Evolutionary conservation across 805 yeast genomes (phyloP), one percentile per base, ranked within the genome.

Genomic region (Metschnikowia cerradonensis): DNA sequence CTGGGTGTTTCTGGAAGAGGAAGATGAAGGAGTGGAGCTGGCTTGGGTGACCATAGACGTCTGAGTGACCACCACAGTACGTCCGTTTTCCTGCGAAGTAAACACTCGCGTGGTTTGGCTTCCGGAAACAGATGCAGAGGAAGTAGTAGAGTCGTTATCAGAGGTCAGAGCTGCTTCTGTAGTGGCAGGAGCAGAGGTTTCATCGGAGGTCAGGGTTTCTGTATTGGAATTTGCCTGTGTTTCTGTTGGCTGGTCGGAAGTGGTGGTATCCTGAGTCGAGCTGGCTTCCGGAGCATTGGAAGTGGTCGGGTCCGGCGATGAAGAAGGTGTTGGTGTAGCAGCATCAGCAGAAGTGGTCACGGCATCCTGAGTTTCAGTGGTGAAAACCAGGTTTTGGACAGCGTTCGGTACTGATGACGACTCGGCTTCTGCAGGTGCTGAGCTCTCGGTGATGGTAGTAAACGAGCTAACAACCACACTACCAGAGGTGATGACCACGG

Each of bases 11-110:
- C 50, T 50, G 15, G 50, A 48, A 0, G 62, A 48, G 6, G 69
- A 52, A 3, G 67, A 57, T 3, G 73, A 60, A 1, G 70, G 62
- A 8, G 58, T 49, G 14, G 64, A 44, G 34, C 63, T 54, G 13
- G 72, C 56, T 32, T 56, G 48, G 2, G 62, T 49, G 5, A 68
- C 58, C 17, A 70, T 17, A 10, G 74, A 64, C 1, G 78, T 74
- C 30, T 60, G 60, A n/a, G 78, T 74, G 15, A 74, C 76, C 32
- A 71, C 54, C 2, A 73, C 63, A 2, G 76, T 72, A 17, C 41
- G 57, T 2, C 78, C 79, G 47, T 64, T 65, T 41, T 65, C 68
- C 2, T 65, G 71, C 1, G 75, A 67, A 4, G 60, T 56, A 44
- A 54, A 63, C 23, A 48, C 49, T 5, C 39, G 41, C 1, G 75